phyloP scores from a whole-genome alignment of 2,329 filamentous ascomycete species.

The Alternaria tenuissima region DNA sequence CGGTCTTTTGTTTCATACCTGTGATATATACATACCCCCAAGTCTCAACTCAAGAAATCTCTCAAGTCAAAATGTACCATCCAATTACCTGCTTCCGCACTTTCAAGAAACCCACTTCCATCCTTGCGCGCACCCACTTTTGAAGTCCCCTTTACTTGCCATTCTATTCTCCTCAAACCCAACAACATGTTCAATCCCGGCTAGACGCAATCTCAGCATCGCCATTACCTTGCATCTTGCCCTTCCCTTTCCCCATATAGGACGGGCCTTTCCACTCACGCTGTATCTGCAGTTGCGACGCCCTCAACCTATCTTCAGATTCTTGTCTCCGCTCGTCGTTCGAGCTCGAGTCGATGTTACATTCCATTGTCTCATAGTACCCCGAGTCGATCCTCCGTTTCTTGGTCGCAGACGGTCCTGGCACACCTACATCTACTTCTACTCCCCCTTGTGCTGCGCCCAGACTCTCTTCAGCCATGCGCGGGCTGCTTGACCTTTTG shows the following conservation, averaged over 20 bases:
- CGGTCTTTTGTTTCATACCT: neutral
- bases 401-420: neutral
- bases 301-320: neutral
- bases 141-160: too few species aligned
- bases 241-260: neutral
- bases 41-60: neutral
- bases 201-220: neutral
- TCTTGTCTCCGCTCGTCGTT: neutral
- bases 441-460: rapidly evolving
- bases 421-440: neutral
- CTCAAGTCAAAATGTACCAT: neutral
- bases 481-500: rapidly evolving
- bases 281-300: neutral
- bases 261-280: neutral
- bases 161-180: neutral
- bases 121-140: too few species aligned
- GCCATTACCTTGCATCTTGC: neutral
- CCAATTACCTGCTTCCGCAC: neutral
- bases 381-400: neutral
- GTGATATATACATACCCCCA: neutral
- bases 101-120: too few species aligned
- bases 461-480: neutral
- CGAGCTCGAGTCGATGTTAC: neutral
- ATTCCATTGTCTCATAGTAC: neutral
- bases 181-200: neutral